Base-by-base conservation (phyloP, 371 early-diverging fungal species). In the Mortierella sp. region DNA sequence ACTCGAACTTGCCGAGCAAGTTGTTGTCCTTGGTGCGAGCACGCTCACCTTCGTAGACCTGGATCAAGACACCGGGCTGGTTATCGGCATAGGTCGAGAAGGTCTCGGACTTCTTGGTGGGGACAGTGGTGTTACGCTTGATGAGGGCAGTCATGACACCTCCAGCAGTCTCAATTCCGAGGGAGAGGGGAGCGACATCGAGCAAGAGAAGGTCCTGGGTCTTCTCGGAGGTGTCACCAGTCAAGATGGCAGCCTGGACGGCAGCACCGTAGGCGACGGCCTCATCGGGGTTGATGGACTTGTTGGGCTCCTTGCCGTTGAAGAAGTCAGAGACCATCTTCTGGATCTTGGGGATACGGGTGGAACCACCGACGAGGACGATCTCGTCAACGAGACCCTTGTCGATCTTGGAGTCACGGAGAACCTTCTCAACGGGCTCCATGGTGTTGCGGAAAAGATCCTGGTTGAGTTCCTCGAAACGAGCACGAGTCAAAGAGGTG, bases 331-430 rank as follows among this genome's bases (percentile, higher is more conserved):
- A 90, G 67, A 99, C 91, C 70, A 99, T 90, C 85, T 96, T 91
- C 84, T 96, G 97, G 81, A 99, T 94, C 92, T 96, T 98, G 88
- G 99, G 99, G 84, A 99, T 99, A 92, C 99, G 98, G 68, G 99
- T 98, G 67, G 98, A 98, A 67, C 99, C 99, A 80, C 99, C 99
- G 62, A 99, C 99, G 45, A 99, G 87, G 71, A 99, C 97, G 72
- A 99, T 96, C 77, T 98, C 97, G 71, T 97, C 84, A 72, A 99
- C 94, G 41, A 83, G 65, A 67, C 85, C 72, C 91, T 98, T 98
- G 83, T 94, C 94, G 62, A 95, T 88, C 92, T 95, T 95, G 80
- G 96, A 77, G 80, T 96, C 97, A 59, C 91, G 88, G 71, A 99
- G 85, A 41, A 95, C 95, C 86, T 94, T 95, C 83, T 96, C 96